A percentile compares a stretch with the other conserved stretches of the same genome.
phyloP scores from a whole-genome alignment of 208 protist species.

The Leptomonas seymouri region DNA sequence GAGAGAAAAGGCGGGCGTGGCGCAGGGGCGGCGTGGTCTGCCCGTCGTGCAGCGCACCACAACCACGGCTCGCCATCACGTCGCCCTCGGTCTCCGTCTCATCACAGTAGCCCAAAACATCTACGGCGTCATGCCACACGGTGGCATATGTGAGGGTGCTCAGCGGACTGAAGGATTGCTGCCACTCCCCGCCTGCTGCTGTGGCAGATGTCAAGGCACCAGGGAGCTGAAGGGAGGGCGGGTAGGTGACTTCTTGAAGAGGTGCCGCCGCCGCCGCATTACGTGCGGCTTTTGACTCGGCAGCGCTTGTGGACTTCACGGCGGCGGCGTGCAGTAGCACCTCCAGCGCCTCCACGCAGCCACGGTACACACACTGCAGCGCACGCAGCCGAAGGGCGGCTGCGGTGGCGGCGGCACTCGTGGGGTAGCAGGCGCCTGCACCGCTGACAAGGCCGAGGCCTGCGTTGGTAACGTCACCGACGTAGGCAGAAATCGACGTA shows the following conservation, averaged over 20 bases:
- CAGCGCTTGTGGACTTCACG: constrained; percentile 9
- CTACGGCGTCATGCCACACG: constrained; percentile 14
- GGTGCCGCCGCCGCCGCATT: not conserved
- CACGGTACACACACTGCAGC: constrained; percentile 20
- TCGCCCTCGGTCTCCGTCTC: constrained; percentile 10
- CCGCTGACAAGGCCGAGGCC: not conserved
- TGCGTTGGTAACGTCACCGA: not conserved
- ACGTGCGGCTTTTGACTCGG: not conserved
- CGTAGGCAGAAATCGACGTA: not conserved
- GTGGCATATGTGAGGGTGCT: constrained; percentile 8
- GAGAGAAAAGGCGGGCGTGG: not conserved
- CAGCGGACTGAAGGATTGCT: constrained; percentile 7
- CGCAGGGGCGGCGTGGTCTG: not conserved
- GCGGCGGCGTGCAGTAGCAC: constrained; percentile 32
- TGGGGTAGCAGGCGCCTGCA: not conserved
- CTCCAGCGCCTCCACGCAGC: constrained; percentile 30
- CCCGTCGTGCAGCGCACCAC: not conserved
- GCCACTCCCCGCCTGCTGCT: too few relatives aligned
- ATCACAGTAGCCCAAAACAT: constrained; percentile 19
- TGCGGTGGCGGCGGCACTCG: not conserved
- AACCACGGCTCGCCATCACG: not conserved
- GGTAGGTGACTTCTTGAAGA: not conserved
- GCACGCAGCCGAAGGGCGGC: constrained; percentile 3
- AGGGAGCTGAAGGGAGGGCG: not conserved
- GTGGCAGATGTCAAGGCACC: not conserved